These are phyloP conservation scores for Cryptococcus hybrid DNA, from an alignment of 1,284 basidiomycete species.

Conservation along the genomic window DNA sequence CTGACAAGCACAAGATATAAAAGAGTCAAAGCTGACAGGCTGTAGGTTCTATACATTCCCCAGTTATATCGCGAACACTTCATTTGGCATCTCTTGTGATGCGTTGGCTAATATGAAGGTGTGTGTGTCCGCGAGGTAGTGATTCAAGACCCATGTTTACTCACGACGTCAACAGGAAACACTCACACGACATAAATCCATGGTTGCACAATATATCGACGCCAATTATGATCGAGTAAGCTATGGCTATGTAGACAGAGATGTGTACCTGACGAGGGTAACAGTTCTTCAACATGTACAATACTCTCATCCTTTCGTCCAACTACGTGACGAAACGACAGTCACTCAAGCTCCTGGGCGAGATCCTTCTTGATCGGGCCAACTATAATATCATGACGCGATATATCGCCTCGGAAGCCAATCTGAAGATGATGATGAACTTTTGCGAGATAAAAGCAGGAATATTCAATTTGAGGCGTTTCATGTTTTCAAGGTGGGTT, in stretches of 20 bases:
- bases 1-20: background rate
- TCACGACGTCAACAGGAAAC: constrained; percentile 59
- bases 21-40: background rate
- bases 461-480: constrained; percentile 99
- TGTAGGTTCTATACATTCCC: constrained; percentile 93
- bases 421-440: constrained; percentile 99
- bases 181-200: constrained; percentile 90
- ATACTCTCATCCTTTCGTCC: constrained; percentile 81
- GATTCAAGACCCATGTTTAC: background rate
- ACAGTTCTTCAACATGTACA: constrained; percentile 94
- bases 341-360: constrained; percentile 95
- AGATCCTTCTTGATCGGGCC: constrained; percentile 93
- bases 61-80: constrained; percentile 94
- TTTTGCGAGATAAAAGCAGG: constrained; percentile 94
- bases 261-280: too few species aligned
- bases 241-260: constrained; percentile 6
- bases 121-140: constrained; percentile 3
- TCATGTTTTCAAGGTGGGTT: constrained; percentile 92
- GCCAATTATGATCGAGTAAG: constrained; percentile 90
- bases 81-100: constrained; percentile 97
- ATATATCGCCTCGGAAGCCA: constrained; percentile 87
- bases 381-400: constrained; percentile 99
- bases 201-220: constrained; percentile 95
- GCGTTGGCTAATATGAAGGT: constrained; percentile 93
- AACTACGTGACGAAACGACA: constrained; percentile 99